These are phyloP conservation scores for Limonium bicolor DNA, from an alignment of 148 eudicot species.

Conservation along the genomic window DNA sequence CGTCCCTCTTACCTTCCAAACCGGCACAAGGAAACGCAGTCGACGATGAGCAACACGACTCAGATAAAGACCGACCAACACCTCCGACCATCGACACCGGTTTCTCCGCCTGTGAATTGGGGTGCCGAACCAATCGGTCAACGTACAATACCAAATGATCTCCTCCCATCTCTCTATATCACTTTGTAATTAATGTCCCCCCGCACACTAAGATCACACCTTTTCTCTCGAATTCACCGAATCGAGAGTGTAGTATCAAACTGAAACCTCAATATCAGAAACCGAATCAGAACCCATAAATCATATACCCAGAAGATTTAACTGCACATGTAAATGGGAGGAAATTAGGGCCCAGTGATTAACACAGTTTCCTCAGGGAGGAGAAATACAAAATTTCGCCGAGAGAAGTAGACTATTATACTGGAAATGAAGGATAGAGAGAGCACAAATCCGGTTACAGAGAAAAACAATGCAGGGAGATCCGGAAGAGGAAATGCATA, in stretches of 20 bases:
- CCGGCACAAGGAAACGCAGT: constrained; percentile 16
- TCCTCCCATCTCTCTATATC: constrained; percentile 1
- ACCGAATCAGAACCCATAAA: not conserved
- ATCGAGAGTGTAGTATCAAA: not conserved
- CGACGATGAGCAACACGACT: not conserved
- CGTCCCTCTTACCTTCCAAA: constrained; percentile 9
- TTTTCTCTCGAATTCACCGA: constrained; percentile 1
- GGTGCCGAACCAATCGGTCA: constrained; percentile 4
- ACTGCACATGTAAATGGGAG: too few relatives aligned
- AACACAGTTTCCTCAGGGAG: not conserved
- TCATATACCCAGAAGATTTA: too few relatives aligned
- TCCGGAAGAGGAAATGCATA: not conserved
- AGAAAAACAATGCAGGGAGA: not conserved
- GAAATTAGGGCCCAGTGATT: not conserved
- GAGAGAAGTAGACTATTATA: constrained; percentile 11
- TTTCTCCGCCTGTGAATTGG: constrained; percentile 3
- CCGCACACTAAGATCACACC: not conserved
- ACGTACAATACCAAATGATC: constrained; percentile 4
- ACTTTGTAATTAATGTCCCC: too few relatives aligned
- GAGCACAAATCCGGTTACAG: constrained; percentile 5
- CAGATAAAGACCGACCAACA: constrained; percentile 9
- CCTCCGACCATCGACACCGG: constrained; percentile 10
- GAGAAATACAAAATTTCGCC: constrained; percentile 22
- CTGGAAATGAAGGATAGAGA: too few relatives aligned
- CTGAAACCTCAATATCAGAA: not conserved